Percentiles rank a stretch among this genome's conserved stretches.
phyloP scores from a whole-genome alignment of 1,139 yeast genomes.

The Chernovozyma aurita region DNA sequence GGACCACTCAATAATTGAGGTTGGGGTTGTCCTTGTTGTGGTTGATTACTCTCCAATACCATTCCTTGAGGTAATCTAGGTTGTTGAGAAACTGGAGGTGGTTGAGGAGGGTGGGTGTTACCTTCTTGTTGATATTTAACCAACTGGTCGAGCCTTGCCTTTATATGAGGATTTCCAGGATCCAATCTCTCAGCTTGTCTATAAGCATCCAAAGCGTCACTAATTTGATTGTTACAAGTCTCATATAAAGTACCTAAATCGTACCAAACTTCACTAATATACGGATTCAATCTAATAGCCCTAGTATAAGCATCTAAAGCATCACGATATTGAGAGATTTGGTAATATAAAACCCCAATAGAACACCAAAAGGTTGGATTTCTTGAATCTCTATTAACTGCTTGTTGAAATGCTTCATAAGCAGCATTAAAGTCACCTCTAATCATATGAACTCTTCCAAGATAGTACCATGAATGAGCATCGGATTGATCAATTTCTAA shows the following conservation, averaged over 20 bases:
- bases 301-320: slow-evolving; percentile 97
- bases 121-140: slow-evolving; percentile 74
- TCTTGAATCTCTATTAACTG: slow-evolving; percentile 92
- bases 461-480: slow-evolving; percentile 95
- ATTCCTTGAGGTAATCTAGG: slow-evolving; percentile 55
- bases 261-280: slow-evolving; percentile 96
- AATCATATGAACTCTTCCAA: slow-evolving; percentile 96
- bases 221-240: slow-evolving; percentile 91
- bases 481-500: slow-evolving; percentile 86
- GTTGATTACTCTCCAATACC: slow-evolving; percentile 48
- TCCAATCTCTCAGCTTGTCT: slow-evolving; percentile 93
- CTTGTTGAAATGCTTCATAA: slow-evolving; percentile 97
- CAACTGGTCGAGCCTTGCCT: slow-evolving; percentile 84
- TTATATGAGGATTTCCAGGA: slow-evolving; percentile 91
- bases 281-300: slow-evolving; percentile 92
- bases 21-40: slow-evolving; percentile 20
- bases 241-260: slow-evolving; percentile 95
- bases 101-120: slow-evolving; percentile 61
- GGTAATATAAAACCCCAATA: slow-evolving; percentile 93
- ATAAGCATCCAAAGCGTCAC: slow-evolving; percentile 95
- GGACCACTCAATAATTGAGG: slow-evolving; percentile 14
- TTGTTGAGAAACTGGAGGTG: slow-evolving; percentile 62
- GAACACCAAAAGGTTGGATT: slow-evolving; percentile 99
- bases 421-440: slow-evolving; percentile 93
- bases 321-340: slow-evolving; percentile 91